A percentile compares a stretch with the other conserved stretches of the same genome.
Conservation (phyloP, 2,329 filamentous ascomycete species). For the Botrytis fragariae region DNA sequence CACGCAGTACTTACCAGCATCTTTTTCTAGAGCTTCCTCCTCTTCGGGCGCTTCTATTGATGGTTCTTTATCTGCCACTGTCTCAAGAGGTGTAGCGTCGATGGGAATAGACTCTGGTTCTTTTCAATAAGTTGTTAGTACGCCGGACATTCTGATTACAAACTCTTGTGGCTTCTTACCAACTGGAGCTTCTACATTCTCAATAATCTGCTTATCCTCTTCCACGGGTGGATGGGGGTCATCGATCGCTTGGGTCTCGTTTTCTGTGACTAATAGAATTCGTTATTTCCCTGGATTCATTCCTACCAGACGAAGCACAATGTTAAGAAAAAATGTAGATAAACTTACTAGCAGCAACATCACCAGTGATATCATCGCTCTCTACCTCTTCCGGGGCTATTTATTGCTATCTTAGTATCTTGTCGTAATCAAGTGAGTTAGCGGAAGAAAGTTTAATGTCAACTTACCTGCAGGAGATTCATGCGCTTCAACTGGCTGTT, state of each 20-base stretch:
- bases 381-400: background rate
- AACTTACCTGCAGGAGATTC: conserved; percentile 1
- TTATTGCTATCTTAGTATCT: background rate
- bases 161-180: background rate
- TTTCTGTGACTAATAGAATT: background rate
- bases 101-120: background rate
- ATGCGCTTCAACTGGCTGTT: background rate
- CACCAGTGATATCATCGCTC: background rate
- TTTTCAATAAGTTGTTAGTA: background rate
- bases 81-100: background rate
- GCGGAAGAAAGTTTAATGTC: background rate
- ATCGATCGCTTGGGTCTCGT: background rate
- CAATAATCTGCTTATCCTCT: background rate
- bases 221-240: background rate
- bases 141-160: background rate
- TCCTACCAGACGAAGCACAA: background rate
- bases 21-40: background rate
- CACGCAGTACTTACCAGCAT: background rate
- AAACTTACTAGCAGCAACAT: background rate
- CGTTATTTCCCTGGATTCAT: background rate
- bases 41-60: background rate
- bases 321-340: background rate
- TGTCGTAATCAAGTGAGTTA: background rate
- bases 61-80: background rate
- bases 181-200: background rate